Evolutionary conservation across 371 early-diverging fungal species (phyloP), one percentile per base, ranked within the genome.

Genomic region (Rhizopus arrhizus): DNA sequence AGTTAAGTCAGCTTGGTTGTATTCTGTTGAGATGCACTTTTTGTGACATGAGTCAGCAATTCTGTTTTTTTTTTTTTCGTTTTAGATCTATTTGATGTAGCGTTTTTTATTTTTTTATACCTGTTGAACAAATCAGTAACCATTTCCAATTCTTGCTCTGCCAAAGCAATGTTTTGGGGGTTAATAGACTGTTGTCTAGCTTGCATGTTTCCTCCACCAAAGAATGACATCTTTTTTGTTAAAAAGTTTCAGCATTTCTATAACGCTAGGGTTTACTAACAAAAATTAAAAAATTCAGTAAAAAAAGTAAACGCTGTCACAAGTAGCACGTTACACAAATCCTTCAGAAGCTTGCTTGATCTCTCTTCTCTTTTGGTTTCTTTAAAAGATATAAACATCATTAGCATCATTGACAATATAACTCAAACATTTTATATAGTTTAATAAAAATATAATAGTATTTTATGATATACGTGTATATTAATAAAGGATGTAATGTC

Each of bases 141-240:
- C 87, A 90, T 89, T 61, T 92, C 93, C 63, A 91, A 82, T 61
- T 92, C 91, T 71, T 90, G 91, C 71, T 92, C 93, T 48, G 90
- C 91, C 67, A 89, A 85, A 40, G 91, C 91, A 66, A 91, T 81
- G 73, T 90, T 86, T 73, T 88, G 86, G 64, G 84, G 85, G 68
- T 88, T 88, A 28, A 87, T 75, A 50, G 83, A 49, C 65, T 85
- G 85, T 65, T 82, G 80, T 58, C 49, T 50, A 12, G 32, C 13
- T 57, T 47, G 55, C 48, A 46, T 53, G 56, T 41, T 58, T 51
- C 69, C 76, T 59, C 69, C 69, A 61, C 79, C 75, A 55, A 78
- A 81, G 75, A 78, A 75, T 42, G 81, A 77, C 81, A 80, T 80
- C 53, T 43, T 70, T 15, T 43, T 9, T 43, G n/a, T 15, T 43